A percentile compares a stretch with the other conserved stretches of the same genome.
Conservation (phyloP, 2,329 filamentous ascomycete species). For the Ophiostoma quercus region DNA sequence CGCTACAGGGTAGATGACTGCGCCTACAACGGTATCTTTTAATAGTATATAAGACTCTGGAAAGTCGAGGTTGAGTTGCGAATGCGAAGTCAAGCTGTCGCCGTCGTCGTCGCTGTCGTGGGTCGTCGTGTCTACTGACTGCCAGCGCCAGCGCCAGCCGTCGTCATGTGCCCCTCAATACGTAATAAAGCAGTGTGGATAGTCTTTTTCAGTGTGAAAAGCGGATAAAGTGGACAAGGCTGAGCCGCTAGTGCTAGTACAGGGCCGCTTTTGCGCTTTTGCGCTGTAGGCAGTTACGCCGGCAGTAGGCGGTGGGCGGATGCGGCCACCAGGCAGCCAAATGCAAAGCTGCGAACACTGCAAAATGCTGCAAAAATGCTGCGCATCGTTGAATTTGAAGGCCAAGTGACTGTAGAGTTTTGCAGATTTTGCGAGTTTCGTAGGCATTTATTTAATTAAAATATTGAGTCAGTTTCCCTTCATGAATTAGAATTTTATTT, state of each 20-base stretch:
- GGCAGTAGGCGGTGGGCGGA: not conserved
- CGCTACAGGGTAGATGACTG: not conserved
- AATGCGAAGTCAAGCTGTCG: not conserved
- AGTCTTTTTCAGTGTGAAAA: not conserved
- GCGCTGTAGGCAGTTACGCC: not conserved
- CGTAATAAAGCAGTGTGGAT: conserved; percentile 9
- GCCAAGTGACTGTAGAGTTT: not conserved
- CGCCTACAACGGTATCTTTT: not conserved
- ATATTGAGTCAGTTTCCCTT: too few relatives aligned
- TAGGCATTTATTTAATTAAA: not conserved
- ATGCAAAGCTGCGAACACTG: not conserved
- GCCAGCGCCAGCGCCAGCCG: not conserved
- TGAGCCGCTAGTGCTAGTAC: not conserved
- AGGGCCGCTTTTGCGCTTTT: not conserved
- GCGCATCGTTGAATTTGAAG: not conserved
- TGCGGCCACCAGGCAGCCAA: not conserved
- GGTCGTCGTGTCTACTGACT: not conserved
- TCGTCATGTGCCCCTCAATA: conserved; percentile 11
- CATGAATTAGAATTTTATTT: too few relatives aligned
- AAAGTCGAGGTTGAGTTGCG: not conserved
- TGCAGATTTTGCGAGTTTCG: not conserved
- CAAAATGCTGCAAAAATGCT: not conserved
- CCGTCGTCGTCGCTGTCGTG: not conserved
- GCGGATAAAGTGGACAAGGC: not conserved
- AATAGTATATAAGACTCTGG: not conserved